These are phyloP conservation scores for Bipolaris victoriae DNA, from an alignment of 2,329 filamentous ascomycete species.

Conservation along the genomic window DNA sequence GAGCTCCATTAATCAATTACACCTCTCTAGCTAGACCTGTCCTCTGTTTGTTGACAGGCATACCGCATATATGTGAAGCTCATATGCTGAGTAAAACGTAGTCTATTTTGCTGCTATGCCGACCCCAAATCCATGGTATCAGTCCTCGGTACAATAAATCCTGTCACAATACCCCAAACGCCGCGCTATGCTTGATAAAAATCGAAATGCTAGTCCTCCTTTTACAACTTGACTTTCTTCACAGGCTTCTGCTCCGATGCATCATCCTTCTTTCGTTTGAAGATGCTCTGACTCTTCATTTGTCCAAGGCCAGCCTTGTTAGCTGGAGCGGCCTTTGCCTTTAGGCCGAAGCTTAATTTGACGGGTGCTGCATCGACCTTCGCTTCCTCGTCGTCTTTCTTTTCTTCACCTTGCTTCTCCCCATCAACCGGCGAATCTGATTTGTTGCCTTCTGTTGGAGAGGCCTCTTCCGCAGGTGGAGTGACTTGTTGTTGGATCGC, in stretches of 20 bases:
- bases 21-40: no score
- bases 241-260: constrained; percentile 33
- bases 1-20: no score
- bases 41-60: not conserved
- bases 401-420: constrained; percentile 83
- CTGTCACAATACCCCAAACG: constrained; percentile 15
- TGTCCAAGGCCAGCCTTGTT: constrained; percentile 38
- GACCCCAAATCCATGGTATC: not conserved
- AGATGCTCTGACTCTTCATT: constrained; percentile 47
- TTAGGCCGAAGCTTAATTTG: constrained; percentile 33
- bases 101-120: not conserved
- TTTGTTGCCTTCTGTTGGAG: constrained; percentile 46
- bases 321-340: constrained; percentile 21
- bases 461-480: constrained; percentile 36
- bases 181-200: constrained; percentile 30
- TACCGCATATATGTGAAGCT: not conserved
- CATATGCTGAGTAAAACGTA: not conserved
- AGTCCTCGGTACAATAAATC: not conserved
- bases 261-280: constrained; percentile 45
- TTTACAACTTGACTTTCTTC: constrained; percentile 45
- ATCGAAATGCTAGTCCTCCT: not conserved
- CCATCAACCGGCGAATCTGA: constrained; percentile 68
- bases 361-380: constrained; percentile 37
- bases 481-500: constrained; percentile 42
- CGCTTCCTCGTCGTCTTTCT: constrained; percentile 59